phyloP scores from a whole-genome alignment of 2,329 filamentous ascomycete species.

The Cyanodermella asteris region DNA sequence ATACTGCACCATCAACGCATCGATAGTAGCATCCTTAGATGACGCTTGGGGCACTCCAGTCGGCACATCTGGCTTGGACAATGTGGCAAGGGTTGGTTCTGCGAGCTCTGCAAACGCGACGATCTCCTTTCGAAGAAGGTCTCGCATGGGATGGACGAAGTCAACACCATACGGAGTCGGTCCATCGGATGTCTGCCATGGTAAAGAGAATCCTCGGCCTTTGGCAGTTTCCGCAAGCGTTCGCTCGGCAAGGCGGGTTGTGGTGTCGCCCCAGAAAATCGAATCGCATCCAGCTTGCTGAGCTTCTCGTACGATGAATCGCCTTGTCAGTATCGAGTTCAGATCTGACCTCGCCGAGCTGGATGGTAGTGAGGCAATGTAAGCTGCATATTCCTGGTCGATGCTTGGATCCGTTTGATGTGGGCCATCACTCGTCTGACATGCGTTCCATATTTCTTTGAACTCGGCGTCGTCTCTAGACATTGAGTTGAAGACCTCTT shows the following conservation, averaged over 20 bases:
- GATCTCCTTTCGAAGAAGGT: constrained; percentile 67
- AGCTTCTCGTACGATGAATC: constrained; percentile 47
- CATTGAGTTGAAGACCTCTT: too few species aligned
- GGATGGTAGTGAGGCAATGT: too few species aligned
- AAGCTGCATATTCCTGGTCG: too few species aligned
- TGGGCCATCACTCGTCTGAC: too few species aligned
- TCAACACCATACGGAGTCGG: constrained; percentile 31
- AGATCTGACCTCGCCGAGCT: constrained; percentile 59
- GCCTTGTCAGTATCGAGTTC: constrained; percentile 44
- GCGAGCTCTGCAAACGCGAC: constrained; percentile 38
- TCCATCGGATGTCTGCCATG: constrained; percentile 65
- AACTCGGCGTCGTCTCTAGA: too few species aligned
- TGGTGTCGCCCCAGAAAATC: constrained; percentile 66
- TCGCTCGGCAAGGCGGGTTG: constrained; percentile 68
- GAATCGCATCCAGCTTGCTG: constrained; percentile 38
- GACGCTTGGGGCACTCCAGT: constrained; percentile 12
- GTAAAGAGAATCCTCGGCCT: constrained; percentile 63
- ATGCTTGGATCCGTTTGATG: too few species aligned
- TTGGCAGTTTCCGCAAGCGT: constrained; percentile 77
- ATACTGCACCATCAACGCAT: constrained; percentile 74
- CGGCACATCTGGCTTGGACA: constrained; percentile 17
- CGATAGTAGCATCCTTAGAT: constrained; percentile 63
- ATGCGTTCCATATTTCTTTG: too few species aligned
- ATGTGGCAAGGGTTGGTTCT: constrained; percentile 26
- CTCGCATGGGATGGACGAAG: constrained; percentile 64